These are phyloP conservation scores for Arbutus unedo DNA, from an alignment of 148 eudicot species.

Conservation along the genomic window DNA sequence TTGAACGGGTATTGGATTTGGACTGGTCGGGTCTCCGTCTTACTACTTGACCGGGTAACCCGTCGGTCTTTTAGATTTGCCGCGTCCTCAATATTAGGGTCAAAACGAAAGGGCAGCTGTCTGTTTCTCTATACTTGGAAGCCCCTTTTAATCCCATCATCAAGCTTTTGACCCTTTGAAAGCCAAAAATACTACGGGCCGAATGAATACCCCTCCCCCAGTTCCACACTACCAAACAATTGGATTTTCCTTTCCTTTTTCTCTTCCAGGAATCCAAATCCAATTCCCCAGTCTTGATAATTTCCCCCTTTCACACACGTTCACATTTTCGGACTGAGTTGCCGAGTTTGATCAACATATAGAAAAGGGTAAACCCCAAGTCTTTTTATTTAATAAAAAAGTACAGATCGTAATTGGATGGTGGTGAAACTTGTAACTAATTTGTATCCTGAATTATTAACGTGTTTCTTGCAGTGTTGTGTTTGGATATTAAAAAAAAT, in stretches of 20 bases:
- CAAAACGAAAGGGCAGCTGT: neutral
- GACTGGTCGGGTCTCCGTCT: neutral
- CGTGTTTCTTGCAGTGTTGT: neutral
- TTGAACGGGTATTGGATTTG: slow-evolving; percentile 11
- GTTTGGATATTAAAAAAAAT: neutral
- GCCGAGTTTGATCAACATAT: neutral
- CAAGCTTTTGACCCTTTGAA: too few species aligned
- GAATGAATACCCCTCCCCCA: too few species aligned
- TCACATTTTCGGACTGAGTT: neutral
- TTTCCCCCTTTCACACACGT: neutral
- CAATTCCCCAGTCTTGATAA: neutral
- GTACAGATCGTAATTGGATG: too few species aligned
- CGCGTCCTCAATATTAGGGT: neutral
- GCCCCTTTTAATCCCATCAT: too few species aligned
- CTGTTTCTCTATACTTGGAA: neutral
- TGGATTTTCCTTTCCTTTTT: too few species aligned
- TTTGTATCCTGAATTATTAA: neutral
- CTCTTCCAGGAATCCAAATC: too few species aligned
- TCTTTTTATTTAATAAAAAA: too few species aligned
- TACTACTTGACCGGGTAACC: neutral
- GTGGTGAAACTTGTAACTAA: neutral
- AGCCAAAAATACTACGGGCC: neutral
- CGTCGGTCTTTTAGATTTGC: neutral
- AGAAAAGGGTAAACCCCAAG: neutral
- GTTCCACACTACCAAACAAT: too few species aligned